A percentile compares a stretch with the other conserved stretches of the same genome.
These are phyloP conservation scores for Oryza meyeriana DNA, from an alignment of 176 grass and related monocot genomes.

Conservation along the genomic window DNA sequence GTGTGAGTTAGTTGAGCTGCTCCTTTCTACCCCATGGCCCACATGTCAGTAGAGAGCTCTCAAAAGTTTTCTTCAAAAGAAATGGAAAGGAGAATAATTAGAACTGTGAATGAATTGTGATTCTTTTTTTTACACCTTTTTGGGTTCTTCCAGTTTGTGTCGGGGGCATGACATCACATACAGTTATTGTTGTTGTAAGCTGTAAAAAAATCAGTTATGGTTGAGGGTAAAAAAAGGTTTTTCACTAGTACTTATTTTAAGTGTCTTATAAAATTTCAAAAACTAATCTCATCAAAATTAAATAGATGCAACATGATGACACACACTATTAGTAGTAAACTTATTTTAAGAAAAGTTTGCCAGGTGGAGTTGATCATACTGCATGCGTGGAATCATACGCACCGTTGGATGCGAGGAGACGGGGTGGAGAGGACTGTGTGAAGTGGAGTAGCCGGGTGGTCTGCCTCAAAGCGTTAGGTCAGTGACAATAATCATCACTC, in stretches of 20 bases:
- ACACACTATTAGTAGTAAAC: no score
- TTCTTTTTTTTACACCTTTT: constrained; percentile 33
- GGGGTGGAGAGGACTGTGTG: neutral
- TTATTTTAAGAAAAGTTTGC: no score
- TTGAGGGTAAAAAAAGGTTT: neutral
- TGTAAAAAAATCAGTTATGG: neutral
- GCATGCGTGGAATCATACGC: neutral
- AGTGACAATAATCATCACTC: neutral
- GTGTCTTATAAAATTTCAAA: neutral
- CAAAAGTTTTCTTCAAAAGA: constrained; percentile 23
- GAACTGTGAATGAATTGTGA: constrained; percentile 18
- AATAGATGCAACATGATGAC: neutral
- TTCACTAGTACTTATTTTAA: neutral
- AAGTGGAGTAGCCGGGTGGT: constrained; percentile 26
- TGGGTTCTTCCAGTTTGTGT: neutral
- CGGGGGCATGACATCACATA: constrained; percentile 5
- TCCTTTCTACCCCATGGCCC: constrained; percentile 22
- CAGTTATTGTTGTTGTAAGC: neutral
- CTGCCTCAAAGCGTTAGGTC: constrained; percentile 36
- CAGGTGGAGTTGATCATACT: neutral
- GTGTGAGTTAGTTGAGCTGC: constrained; percentile 24
- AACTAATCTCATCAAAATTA: neutral
- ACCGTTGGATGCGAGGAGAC: neutral
- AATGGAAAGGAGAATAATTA: constrained; percentile 38
- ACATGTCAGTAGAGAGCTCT: constrained; percentile 20